These are phyloP conservation scores for Triticum urartu DNA, from an alignment of 176 grass and related monocot species.

Conservation along the genomic window DNA sequence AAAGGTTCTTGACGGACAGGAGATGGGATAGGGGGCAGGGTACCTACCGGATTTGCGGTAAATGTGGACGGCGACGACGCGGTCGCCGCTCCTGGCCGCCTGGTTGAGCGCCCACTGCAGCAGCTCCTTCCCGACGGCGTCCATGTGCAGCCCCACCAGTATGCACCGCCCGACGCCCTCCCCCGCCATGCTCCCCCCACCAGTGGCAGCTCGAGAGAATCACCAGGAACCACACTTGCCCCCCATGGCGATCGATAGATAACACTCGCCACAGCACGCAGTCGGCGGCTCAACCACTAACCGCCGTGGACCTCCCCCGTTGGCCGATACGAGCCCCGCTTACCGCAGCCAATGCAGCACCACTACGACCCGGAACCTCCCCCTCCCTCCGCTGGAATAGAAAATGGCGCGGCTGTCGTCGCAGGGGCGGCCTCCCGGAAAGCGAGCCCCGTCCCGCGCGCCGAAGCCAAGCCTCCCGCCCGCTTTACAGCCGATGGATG, in stretches of 20 bases:
- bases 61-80: conserved; percentile 83
- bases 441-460: conserved; percentile 17
- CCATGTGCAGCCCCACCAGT: conserved; percentile 83
- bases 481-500: conserved; percentile 4
- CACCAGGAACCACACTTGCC: neutral
- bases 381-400: conserved; percentile 12
- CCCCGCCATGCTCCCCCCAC: conserved; percentile 25
- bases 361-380: conserved; percentile 37
- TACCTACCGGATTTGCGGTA: conserved; percentile 81
- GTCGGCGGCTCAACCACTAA: conserved; percentile 36
- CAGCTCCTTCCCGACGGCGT: conserved; percentile 74
- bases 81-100: conserved; percentile 60
- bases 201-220: neutral
- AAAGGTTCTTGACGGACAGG: neutral
- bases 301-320: conserved; percentile 31
- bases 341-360: conserved; percentile 25
- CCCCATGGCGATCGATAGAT: neutral
- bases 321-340: neutral
- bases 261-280: neutral
- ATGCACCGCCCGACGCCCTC: conserved; percentile 57
- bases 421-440: conserved; percentile 22
- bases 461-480: neutral
- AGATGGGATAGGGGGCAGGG: neutral
- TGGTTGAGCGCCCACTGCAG: conserved; percentile 67
- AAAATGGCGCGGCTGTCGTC: conserved; percentile 34